Conservation (phyloP, 805 yeast species). For the Wickerhamiella azymoides region DNA sequence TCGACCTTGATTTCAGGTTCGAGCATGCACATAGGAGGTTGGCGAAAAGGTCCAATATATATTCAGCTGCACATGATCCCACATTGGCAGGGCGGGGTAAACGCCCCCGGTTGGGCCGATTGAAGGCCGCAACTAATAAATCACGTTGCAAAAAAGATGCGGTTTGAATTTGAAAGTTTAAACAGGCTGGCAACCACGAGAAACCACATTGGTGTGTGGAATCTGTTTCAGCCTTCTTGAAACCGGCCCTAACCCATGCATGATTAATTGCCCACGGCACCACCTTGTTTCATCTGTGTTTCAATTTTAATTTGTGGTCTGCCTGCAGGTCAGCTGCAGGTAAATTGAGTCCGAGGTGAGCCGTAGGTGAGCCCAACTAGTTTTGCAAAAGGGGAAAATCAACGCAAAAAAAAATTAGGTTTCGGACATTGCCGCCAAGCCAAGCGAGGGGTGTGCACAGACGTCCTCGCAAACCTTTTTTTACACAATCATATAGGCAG, state of each 20-base stretch:
- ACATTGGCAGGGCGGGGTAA: background rate
- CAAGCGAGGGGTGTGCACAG: too few relatives aligned
- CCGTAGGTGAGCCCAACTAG: too few relatives aligned
- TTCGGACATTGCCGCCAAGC: too few relatives aligned
- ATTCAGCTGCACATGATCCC: background rate
- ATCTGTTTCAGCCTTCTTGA: background rate
- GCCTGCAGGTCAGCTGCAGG: too few relatives aligned
- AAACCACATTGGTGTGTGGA: background rate
- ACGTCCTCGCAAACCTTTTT: too few relatives aligned
- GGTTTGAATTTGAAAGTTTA: too few relatives aligned
- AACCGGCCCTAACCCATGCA: background rate
- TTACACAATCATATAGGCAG: too few relatives aligned
- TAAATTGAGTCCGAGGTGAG: background rate
- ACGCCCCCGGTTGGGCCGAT: background rate
- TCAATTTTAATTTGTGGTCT: background rate
- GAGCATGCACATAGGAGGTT: background rate
- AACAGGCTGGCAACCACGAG: too few relatives aligned
- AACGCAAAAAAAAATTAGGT: too few relatives aligned
- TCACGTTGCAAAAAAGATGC: too few relatives aligned
- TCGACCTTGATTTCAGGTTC: background rate
- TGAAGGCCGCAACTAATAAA: too few relatives aligned
- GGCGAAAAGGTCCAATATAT: background rate
- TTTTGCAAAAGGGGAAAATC: too few relatives aligned
- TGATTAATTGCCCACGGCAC: background rate
- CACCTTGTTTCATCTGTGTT: background rate